phyloP scores from a whole-genome alignment of 2,329 filamentous ascomycete species.

The Alternaria arbusti region DNA sequence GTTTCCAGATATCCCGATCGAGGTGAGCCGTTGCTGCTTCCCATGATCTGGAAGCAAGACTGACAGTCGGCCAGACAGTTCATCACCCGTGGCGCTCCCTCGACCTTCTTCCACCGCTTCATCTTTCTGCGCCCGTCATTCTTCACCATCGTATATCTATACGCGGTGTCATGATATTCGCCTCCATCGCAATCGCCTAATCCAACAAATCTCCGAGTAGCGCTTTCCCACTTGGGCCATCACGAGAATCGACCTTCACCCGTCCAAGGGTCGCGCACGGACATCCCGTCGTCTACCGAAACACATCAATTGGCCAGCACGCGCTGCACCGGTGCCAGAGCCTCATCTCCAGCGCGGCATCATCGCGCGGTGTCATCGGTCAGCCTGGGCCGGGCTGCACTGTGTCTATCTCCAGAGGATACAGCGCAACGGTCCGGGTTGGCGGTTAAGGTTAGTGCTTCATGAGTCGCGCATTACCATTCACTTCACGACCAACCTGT shows the following conservation, averaged over 20 bases:
- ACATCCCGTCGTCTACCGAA: conserved; percentile 23
- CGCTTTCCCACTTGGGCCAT: conserved; percentile 31
- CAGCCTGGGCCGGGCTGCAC: conserved; percentile 42
- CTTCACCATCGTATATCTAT: conserved; percentile 16
- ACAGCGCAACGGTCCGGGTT: conserved; percentile 42
- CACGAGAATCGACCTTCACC: conserved; percentile 46
- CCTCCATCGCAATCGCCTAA: conserved; percentile 32
- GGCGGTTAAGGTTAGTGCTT: conserved; percentile 39
- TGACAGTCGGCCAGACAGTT: conserved; percentile 37
- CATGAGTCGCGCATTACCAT: not conserved
- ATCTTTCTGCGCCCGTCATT: conserved; percentile 4
- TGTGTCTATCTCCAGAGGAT: conserved; percentile 40
- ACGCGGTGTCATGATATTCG: conserved; percentile 27
- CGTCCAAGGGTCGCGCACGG: conserved; percentile 32
- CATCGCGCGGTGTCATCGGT: conserved; percentile 32
- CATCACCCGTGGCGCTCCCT: conserved; percentile 23
- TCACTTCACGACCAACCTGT: not conserved
- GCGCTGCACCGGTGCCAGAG: conserved; percentile 28
- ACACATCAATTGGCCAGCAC: conserved; percentile 44
- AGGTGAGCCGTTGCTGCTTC: conserved; percentile 28
- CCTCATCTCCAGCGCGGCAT: conserved; percentile 35
- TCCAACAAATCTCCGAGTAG: conserved; percentile 40
- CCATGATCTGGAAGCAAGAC: conserved; percentile 18
- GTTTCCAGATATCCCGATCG: conserved; percentile 39
- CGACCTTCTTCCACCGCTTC: conserved; percentile 33